These are phyloP conservation scores for Irpex sp. DNA, from an alignment of 1,284 basidiomycete genomes.

Conservation along the genomic window DNA sequence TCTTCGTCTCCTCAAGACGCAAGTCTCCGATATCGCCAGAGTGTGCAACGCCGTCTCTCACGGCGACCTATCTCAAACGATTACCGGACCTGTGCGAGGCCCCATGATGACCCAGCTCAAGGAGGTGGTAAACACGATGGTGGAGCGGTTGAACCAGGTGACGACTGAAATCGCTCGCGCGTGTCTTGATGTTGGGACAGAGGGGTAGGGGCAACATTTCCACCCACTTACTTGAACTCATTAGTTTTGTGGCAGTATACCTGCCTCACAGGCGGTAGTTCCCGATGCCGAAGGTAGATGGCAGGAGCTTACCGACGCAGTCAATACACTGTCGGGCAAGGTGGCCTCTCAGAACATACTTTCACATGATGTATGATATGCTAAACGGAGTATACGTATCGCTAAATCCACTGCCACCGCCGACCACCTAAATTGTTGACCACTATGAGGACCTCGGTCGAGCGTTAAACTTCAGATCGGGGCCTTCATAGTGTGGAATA, in stretches of 20 bases:
- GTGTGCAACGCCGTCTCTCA: not conserved
- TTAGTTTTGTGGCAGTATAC: too few relatives aligned
- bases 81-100: not conserved
- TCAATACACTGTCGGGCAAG: too few relatives aligned
- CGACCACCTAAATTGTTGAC: not conserved
- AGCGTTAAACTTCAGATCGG: not conserved
- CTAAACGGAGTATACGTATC: not conserved
- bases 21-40: constrained; percentile 66
- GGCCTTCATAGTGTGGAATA: constrained; percentile 23
- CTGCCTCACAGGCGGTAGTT: too few relatives aligned
- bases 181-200: not conserved
- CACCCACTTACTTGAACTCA: too few relatives aligned
- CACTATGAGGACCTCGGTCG: not conserved
- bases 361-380: too few relatives aligned
- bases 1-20: constrained; percentile 77
- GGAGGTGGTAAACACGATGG: not conserved
- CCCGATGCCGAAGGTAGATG: too few relatives aligned
- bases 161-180: not conserved
- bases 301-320: too few relatives aligned
- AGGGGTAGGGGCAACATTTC: not conserved
- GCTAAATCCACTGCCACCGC: not conserved
- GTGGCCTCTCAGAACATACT: too few relatives aligned
- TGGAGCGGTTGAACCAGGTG: not conserved
- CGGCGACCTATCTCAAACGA: not conserved
- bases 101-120: not conserved